A percentile compares a stretch with the other conserved stretches of the same genome.
Conservation (phyloP, 2,329 filamentous ascomycete species). For the Cordyceps javanica region DNA sequence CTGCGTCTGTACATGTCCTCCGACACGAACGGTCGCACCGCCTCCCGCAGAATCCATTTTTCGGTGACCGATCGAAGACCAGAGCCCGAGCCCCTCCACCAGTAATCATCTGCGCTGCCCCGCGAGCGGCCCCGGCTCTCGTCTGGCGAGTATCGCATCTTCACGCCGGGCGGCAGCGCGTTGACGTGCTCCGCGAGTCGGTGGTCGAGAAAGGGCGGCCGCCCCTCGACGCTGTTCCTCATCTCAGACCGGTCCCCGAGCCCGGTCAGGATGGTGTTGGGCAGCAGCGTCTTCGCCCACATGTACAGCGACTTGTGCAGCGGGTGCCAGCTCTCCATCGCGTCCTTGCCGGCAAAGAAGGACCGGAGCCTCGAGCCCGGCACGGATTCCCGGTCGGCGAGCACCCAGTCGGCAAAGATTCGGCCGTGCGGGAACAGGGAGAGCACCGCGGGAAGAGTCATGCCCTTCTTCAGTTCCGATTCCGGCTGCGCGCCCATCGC, state of each 20-base stretch:
- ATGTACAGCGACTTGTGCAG: conserved; percentile 24
- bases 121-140: not conserved
- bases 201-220: conserved; percentile 31
- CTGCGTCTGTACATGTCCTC: conserved; percentile 43
- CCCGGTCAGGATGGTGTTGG: conserved; percentile 24
- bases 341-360: conserved; percentile 18
- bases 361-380: conserved; percentile 14
- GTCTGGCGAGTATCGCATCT: conserved; percentile 18
- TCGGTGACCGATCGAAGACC: conserved; percentile 28
- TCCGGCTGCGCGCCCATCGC: not conserved
- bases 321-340: conserved; percentile 23
- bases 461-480: not conserved
- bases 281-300: conserved; percentile 19
- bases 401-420: not conserved
- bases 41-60: conserved; percentile 47
- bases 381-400: not conserved
- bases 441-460: not conserved
- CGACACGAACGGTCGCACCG: conserved; percentile 42
- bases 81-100: conserved; percentile 13
- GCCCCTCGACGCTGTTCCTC: conserved; percentile 30
- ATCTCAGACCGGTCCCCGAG: conserved; percentile 31
- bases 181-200: conserved; percentile 26
- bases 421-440: not conserved
- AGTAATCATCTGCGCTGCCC: not conserved
- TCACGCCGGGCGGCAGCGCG: conserved; percentile 24